A percentile compares a stretch with the other conserved stretches of the same genome.
Conservation (phyloP, 2,329 filamentous ascomycete species). For the Herpotrichia juniperi region DNA sequence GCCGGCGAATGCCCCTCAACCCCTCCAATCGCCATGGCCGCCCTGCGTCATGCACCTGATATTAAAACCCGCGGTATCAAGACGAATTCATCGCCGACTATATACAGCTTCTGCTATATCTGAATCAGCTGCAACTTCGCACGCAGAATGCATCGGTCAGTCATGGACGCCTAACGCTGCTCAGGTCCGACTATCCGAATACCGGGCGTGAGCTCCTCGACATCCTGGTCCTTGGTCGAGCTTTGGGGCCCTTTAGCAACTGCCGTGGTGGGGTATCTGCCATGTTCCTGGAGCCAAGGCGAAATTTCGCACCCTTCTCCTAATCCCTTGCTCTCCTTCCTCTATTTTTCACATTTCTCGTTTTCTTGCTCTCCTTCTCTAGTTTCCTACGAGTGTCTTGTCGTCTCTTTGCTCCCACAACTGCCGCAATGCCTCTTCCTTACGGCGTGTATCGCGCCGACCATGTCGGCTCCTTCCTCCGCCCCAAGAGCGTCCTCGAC, state of each 20-base stretch:
- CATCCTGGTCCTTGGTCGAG: constrained; percentile 14
- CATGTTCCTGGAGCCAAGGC: constrained; percentile 13
- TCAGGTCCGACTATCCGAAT: constrained; percentile 6
- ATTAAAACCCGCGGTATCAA: not conserved
- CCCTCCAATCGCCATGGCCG: not conserved
- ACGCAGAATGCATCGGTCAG: not conserved
- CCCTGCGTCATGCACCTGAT: not conserved
- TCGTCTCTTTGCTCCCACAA: not conserved
- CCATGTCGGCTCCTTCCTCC: constrained; percentile 63
- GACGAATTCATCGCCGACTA: not conserved
- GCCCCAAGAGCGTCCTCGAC: constrained; percentile 57
- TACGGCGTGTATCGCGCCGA: constrained; percentile 54
- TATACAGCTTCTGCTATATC: not conserved
- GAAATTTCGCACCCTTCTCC: constrained; percentile 10
- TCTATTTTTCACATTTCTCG: constrained; percentile 1
- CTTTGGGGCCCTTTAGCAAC: constrained; percentile 28
- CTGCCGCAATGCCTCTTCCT: constrained; percentile 47
- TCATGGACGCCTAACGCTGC: not conserved
- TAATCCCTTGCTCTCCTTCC: not conserved
- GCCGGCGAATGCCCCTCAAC: not conserved
- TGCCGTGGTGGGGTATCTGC: constrained; percentile 43
- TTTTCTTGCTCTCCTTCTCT: not conserved
- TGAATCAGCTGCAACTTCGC: not conserved
- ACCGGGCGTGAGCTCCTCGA: constrained; percentile 4
- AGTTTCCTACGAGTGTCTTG: not conserved